A percentile compares a stretch with the other conserved stretches of the same genome.
phyloP scores from a whole-genome alignment of 441 rosid genomes.

The Codiaeum variegatum region DNA sequence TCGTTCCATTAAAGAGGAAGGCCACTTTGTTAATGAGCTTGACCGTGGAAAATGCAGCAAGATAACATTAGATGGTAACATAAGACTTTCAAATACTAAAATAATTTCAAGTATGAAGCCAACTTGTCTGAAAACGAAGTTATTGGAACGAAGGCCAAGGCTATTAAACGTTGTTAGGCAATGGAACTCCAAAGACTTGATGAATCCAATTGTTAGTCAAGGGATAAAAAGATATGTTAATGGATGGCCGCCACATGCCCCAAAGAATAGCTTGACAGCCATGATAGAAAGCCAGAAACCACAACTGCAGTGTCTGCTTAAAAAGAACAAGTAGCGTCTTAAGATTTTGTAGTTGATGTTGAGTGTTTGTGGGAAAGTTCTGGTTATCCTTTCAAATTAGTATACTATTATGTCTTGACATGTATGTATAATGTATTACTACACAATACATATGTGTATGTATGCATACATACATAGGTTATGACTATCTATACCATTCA shows the following conservation, averaged over 20 bases:
- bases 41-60: constrained; percentile 22
- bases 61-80: constrained; percentile 15
- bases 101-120: background rate
- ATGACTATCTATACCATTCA: no score
- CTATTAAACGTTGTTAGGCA: background rate
- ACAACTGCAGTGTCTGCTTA: constrained; percentile 25
- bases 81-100: constrained; percentile 20
- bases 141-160: constrained; percentile 8
- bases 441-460: no score
- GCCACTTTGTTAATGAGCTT: constrained; percentile 14
- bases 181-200: background rate
- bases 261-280: constrained; percentile 28
- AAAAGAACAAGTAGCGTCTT: constrained; percentile 14
- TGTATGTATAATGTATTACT: no score
- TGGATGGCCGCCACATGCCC: constrained; percentile 31
- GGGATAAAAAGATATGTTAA: background rate
- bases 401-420: no score
- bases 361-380: no score
- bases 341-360: constrained; percentile 4
- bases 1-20: constrained; percentile 24
- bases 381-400: no score
- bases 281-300: constrained; percentile 37
- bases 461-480: no score
- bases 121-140: constrained; percentile 20
- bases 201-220: background rate